Percentiles rank a stretch among this genome's conserved stretches.
Conservation (phyloP, 2,329 filamentous ascomycete species). For the Fusarium torreyae region DNA sequence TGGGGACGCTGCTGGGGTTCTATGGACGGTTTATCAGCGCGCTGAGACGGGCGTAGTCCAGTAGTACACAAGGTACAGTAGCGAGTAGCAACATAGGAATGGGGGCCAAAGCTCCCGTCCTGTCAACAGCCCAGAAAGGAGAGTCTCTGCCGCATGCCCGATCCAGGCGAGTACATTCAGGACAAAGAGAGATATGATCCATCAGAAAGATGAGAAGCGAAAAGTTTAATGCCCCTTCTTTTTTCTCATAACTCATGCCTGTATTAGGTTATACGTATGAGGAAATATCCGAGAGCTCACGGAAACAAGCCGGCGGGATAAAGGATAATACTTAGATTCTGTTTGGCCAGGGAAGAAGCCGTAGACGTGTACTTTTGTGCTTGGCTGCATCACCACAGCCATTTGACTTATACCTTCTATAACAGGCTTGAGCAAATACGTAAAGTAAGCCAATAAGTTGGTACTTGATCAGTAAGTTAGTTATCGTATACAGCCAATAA, state of each 20-base stretch:
- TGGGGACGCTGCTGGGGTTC: conserved; percentile 29
- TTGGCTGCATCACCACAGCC: background rate
- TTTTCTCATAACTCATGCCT: background rate
- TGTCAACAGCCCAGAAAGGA: conserved; percentile 28
- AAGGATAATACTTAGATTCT: conserved; percentile 15
- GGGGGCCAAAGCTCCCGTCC: conserved; percentile 29
- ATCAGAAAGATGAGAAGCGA: conserved; percentile 6
- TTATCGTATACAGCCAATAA: background rate
- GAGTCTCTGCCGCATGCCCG: background rate
- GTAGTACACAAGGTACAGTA: conserved; percentile 10
- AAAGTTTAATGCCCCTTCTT: conserved; percentile 20
- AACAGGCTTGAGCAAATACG: background rate
- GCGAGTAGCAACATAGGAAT: conserved; percentile 12
- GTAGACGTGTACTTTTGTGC: no score
- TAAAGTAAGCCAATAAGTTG: conserved; percentile 14
- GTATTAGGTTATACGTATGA: background rate
- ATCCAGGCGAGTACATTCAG: conserved; percentile 8
- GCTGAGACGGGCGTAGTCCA: conserved; percentile 14
- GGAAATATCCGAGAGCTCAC: conserved; percentile 27
- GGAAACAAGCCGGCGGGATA: conserved; percentile 20
- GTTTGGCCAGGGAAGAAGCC: conserved; percentile 7
- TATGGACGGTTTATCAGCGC: conserved; percentile 9
- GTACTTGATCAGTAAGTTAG: conserved; percentile 6
- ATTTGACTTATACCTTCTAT: background rate
- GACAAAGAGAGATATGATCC: background rate